phyloP scores from a whole-genome alignment of 2,329 filamentous ascomycete species.

The Aureobasidium leucospermi region DNA sequence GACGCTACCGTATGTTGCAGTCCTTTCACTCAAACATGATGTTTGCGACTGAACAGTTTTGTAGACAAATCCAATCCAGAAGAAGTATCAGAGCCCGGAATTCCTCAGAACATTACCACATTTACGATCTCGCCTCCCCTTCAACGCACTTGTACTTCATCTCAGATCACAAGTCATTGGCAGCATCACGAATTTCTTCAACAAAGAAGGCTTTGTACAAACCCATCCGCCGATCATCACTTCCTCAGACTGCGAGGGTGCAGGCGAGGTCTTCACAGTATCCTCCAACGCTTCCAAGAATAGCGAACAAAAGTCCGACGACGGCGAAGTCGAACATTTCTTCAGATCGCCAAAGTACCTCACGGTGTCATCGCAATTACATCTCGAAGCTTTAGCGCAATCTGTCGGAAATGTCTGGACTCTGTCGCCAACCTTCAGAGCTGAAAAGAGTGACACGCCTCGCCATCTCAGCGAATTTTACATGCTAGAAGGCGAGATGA shows the following conservation, averaged over 20 bases:
- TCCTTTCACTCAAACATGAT: not conserved
- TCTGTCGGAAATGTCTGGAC: slow-evolving; percentile 89
- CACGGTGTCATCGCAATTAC: slow-evolving; percentile 89
- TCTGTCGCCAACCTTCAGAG: slow-evolving; percentile 85
- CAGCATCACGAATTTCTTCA: slow-evolving; percentile 69
- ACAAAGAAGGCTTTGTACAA: slow-evolving; percentile 62
- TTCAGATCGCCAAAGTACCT: slow-evolving; percentile 87
- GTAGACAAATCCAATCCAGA: slow-evolving; percentile 87
- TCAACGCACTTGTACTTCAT: slow-evolving; percentile 72
- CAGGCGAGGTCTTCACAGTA: slow-evolving; percentile 84
- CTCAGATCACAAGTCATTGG: slow-evolving; percentile 75
- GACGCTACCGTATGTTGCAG: slow-evolving; percentile 63
- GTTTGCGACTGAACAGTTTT: too few species aligned
- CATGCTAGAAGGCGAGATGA: slow-evolving; percentile 91
- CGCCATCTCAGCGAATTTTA: slow-evolving; percentile 96
- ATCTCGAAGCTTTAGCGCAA: slow-evolving; percentile 85
- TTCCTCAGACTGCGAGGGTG: slow-evolving; percentile 94
- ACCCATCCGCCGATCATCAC: slow-evolving; percentile 92
- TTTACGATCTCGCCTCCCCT: slow-evolving; percentile 70
- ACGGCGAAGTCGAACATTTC: slow-evolving; percentile 48
- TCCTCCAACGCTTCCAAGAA: slow-evolving; percentile 22
- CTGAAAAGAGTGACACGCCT: slow-evolving; percentile 86
- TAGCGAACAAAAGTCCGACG: slow-evolving; percentile 26
- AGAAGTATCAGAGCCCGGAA: slow-evolving; percentile 88
- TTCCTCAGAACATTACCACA: slow-evolving; percentile 85